Base-by-base conservation (phyloP, 2,329 filamentous ascomycete species). In the Annulohypoxylon truncatum region DNA sequence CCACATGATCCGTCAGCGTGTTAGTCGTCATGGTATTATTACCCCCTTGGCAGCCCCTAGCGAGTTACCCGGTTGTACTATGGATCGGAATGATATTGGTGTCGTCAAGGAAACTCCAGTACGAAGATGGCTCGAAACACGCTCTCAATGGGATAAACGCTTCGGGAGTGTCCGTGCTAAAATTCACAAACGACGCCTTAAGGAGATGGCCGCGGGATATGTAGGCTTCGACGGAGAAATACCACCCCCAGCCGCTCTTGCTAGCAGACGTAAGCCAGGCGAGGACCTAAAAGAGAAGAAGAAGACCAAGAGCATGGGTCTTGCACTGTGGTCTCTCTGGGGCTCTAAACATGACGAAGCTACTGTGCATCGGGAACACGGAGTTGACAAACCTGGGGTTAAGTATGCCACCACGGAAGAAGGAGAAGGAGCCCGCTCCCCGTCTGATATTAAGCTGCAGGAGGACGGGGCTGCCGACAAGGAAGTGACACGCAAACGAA, bases 1-100 rank as follows among this genome's bases (percentile, higher is more conserved):
- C 64, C 90, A 96, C 77, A 97, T 98, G 94, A 94, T 99, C 66
- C 90, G 96, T 7, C 94, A 99, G 77, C 85, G 91, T 26, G 90
- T 98, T 18, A 92, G 92, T 66, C 85, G 91, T 1, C 89, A 95
- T 74, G 96, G 96, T 4, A 84, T 85, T 10, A 89, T 94, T 20
- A 89, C 90, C 63, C 85, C 88, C 0, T 83, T 99, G 4, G 84
- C 87, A 0, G 83, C 89, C 0, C 84, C 88, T 18, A 81, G 84
- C 0, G 87, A 92, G 2, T 83, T 97, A 0, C 83, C 87, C 0
- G 92, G 70, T 69, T 97, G 79, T 80, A 89, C 71, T 15, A 80
- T 97, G 18, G 80, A 87, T 0, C 81, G 85, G 1, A 82, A 85
- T 4, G 85, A 90, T 0, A 86, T 98, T 20, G 95, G 96, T 10